These are phyloP conservation scores for Ehretia macrophylla DNA, from an alignment of 257 asterid genomes.

Conservation along the genomic window DNA sequence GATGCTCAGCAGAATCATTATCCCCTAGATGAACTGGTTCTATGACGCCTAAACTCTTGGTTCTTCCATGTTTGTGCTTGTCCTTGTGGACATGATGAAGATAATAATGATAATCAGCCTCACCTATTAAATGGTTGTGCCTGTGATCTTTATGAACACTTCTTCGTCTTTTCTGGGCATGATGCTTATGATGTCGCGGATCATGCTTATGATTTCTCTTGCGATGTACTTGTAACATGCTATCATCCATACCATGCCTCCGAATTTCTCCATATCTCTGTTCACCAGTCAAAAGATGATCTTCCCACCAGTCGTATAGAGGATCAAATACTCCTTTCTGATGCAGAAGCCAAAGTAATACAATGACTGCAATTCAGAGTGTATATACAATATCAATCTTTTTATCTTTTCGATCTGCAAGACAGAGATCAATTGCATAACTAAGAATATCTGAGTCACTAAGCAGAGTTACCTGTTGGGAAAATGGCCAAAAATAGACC, in stretches of 20 bases:
- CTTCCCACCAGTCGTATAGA: slow-evolving; percentile 95
- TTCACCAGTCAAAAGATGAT: slow-evolving; percentile 51
- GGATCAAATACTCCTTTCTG: slow-evolving; percentile 85
- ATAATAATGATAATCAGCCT: slow-evolving; percentile 46
- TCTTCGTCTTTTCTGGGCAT: slow-evolving; percentile 32
- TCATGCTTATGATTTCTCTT: slow-evolving; percentile 40
- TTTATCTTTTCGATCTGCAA: neutral
- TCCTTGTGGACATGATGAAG: slow-evolving; percentile 76
- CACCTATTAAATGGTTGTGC: slow-evolving; percentile 32
- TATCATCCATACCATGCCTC: slow-evolving; percentile 30
- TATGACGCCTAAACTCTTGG: slow-evolving; percentile 34
- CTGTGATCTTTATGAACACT: slow-evolving; percentile 26
- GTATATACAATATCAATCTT: neutral
- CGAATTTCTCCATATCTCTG: slow-evolving; percentile 12
- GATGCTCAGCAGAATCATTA: slow-evolving; percentile 33
- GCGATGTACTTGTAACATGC: slow-evolving; percentile 21
- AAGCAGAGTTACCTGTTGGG: slow-evolving; percentile 60
- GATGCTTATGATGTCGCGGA: slow-evolving; percentile 41
- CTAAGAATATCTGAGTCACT: slow-evolving; percentile 1
- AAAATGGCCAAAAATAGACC: slow-evolving; percentile 69
- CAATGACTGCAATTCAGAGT: slow-evolving; percentile 49
- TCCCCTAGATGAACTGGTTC: slow-evolving; percentile 29
- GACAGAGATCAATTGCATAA: neutral
- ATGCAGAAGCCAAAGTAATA: slow-evolving; percentile 83
- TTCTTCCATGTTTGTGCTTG: slow-evolving; percentile 55